These are phyloP conservation scores for Chytriomyces hyalinus DNA, from an alignment of 192 early-diverging fungal genomes.

Conservation along the genomic window DNA sequence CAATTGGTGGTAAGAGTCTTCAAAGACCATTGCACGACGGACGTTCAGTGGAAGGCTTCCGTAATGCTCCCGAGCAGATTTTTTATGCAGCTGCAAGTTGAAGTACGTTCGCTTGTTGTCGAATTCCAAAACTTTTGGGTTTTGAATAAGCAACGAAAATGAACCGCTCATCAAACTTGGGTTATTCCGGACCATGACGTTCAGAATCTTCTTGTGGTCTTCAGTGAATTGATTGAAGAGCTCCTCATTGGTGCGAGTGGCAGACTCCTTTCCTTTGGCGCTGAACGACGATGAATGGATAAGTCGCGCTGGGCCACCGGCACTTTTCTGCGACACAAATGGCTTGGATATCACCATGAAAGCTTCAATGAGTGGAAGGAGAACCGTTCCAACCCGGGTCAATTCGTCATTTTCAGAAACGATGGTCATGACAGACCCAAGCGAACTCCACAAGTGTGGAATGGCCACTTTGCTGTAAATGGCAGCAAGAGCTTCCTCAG, in stretches of 20 bases:
- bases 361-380: slow-evolving; percentile 93
- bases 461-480: slow-evolving; percentile 55
- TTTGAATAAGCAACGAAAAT: slow-evolving; percentile 94
- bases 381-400: slow-evolving; percentile 87
- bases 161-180: slow-evolving; percentile 95
- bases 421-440: slow-evolving; percentile 74
- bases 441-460: slow-evolving; percentile 71
- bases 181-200: slow-evolving; percentile 97
- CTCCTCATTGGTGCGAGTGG: slow-evolving; percentile 51
- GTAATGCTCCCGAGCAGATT: slow-evolving; percentile 68
- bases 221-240: slow-evolving; percentile 92
- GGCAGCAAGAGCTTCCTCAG: slow-evolving; percentile 35
- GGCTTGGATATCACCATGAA: slow-evolving; percentile 98
- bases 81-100: slow-evolving; percentile 91
- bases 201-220: slow-evolving; percentile 93
- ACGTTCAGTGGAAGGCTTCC: slow-evolving; percentile 86
- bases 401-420: slow-evolving; percentile 81
- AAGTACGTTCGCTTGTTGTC: slow-evolving; percentile 99
- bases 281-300: slow-evolving; percentile 23
- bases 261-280: slow-evolving; percentile 27
- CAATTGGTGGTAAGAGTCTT: slow-evolving; percentile 94
- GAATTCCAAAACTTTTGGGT: slow-evolving; percentile 97
- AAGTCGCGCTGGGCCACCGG: slow-evolving; percentile 3
- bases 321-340: slow-evolving; percentile 60
- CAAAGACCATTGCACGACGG: slow-evolving; percentile 91